Conservation (phyloP, 192 early-diverging fungal species). For the Allomyces macrogynus region DNA sequence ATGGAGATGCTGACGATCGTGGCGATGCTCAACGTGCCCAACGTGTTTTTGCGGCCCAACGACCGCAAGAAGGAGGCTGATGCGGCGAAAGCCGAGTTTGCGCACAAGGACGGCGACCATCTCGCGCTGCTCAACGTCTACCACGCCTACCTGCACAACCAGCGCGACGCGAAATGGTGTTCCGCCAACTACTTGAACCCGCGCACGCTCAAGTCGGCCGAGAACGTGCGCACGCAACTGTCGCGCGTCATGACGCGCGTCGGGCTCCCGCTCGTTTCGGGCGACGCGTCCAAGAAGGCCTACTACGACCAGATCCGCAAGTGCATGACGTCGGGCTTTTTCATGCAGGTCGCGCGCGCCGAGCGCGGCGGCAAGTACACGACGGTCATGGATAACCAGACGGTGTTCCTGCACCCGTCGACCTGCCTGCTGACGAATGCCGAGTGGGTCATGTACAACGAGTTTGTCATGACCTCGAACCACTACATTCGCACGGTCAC, state of each 20-base stretch:
- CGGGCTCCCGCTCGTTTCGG: conserved; percentile 46
- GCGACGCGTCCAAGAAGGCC: conserved; percentile 26
- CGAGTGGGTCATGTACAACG: conserved; percentile 99
- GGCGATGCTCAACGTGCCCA: conserved; percentile 77
- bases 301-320: conserved; percentile 80
- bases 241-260: conserved; percentile 56
- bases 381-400: conserved; percentile 94
- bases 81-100: conserved; percentile 77
- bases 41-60: conserved; percentile 78
- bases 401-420: conserved; percentile 83
- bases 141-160: conserved; percentile 59
- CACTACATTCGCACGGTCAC: conserved; percentile 92
- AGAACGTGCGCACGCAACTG: conserved; percentile 78
- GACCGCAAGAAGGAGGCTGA: conserved; percentile 74
- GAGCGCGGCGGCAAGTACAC: conserved; percentile 63
- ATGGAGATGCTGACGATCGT: conserved; percentile 89
- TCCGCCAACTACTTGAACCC: conserved; percentile 82
- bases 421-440: conserved; percentile 70
- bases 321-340: conserved; percentile 80
- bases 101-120: conserved; percentile 89
- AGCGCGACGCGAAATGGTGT: conserved; percentile 68
- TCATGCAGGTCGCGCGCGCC: conserved; percentile 95
- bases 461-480: conserved; percentile 89
- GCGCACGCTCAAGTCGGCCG: conserved; percentile 73
- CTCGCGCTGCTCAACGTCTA: conserved; percentile 92